Evolutionary conservation across 805 yeast species (phyloP).

Genomic region (Metschnikowia peoriensis): DNA sequence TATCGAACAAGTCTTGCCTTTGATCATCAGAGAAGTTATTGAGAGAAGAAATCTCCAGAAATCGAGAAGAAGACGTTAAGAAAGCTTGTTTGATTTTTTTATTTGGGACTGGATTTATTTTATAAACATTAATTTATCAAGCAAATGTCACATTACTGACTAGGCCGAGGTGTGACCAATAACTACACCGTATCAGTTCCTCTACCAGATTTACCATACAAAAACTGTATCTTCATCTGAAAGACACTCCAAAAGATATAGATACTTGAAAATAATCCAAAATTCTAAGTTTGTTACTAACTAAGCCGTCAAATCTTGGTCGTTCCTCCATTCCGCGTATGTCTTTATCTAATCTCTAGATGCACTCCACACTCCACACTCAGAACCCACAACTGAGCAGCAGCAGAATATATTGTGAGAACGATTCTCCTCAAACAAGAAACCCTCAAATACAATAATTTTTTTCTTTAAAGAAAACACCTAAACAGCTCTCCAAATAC

Average conservation of each 20-base stretch:
- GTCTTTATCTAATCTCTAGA: conserved; percentile 10
- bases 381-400: neutral
- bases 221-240: too few species aligned
- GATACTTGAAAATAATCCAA: too few species aligned
- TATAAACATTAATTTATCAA: too few species aligned
- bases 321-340: neutral
- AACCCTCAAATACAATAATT: neutral
- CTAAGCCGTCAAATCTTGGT: neutral
- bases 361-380: conserved; percentile 3
- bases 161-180: too few species aligned
- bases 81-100: neutral
- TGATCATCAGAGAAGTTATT: conserved; percentile 58
- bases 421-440: neutral
- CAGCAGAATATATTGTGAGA: neutral
- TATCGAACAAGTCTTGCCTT: conserved; percentile 56
- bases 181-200: too few species aligned
- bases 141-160: too few species aligned
- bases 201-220: too few species aligned
- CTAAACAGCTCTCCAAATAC: neutral
- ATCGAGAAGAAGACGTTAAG: conserved; percentile 7
- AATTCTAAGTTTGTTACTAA: too few species aligned
- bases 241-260: too few species aligned
- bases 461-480: neutral
- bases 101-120: neutral
- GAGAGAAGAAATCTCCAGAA: conserved; percentile 39